Evolutionary conservation across 306 rosid genomes (phyloP), one percentile per base, ranked within the genome.

Genomic region (Prunus davidiana): DNA sequence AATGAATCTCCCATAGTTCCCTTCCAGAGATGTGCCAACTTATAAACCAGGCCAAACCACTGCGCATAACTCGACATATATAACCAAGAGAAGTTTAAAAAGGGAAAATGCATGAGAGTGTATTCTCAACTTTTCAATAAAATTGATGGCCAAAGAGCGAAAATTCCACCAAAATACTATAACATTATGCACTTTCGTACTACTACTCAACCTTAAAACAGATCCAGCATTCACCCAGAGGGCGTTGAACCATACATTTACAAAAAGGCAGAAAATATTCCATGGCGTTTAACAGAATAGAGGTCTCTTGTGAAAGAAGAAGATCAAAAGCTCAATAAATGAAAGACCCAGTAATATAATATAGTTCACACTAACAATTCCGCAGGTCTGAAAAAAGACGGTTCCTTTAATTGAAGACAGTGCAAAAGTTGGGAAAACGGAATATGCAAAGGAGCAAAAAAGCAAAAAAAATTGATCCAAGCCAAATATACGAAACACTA

Each of bases 1-100:
- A 85, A 41, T 45, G 79, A 82, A 82, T 90, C 96, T 30, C 86
- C 87, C 98, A 90, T 89, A 75, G 75, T 80, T 77, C 6, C 51
- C 73, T 78, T 74, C 81, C 78, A 15, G 45, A 20, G 47, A 64
- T n/a, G 72, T 22, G 62, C 57, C 61, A 64, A 71, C 56, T 12
- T 49, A 75, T 30, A 55, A 61, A 75, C 69, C 75, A 69, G 15
- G 45, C 58, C 38, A 11, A 51, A 51, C 63, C 68, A 27, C 57
- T 77, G 67, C 46, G 43, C 60, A 83, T 60, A 58, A 81, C 24
- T 34, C 47, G 13, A 69, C 64, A 61, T 68, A 28, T 20, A 63
- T 16, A 18, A 60, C 74, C 25, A 65, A n/a, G 56, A 25, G 6
- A 65, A 28, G 19, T 16, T 62, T 12, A 11, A 61, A 72, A 41